Conservation (phyloP, 2,329 filamentous ascomycete genomes). For the Aspergillus versicolor region DNA sequence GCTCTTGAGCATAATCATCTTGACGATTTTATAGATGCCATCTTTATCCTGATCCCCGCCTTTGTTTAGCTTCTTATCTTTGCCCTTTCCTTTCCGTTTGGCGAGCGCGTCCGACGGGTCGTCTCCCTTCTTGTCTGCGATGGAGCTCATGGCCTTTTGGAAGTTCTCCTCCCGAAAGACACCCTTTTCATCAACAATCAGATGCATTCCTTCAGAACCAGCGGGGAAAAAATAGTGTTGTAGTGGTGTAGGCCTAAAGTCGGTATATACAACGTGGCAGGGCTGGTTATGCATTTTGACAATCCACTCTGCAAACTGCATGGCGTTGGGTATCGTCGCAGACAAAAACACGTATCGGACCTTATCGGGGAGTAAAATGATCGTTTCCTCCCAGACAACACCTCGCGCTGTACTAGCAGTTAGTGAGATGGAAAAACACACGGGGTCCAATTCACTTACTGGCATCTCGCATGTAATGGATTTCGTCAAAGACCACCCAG, state of each 20-base stretch:
- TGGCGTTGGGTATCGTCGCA: constrained; percentile 96
- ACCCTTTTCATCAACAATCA: constrained; percentile 96
- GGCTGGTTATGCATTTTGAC: constrained; percentile 96
- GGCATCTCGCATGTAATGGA: constrained; percentile 97
- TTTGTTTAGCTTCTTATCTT: constrained; percentile 89
- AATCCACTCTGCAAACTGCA: constrained; percentile 99
- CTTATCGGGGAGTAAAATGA: constrained; percentile 96
- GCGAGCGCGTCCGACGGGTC: constrained; percentile 77
- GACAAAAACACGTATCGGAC: constrained; percentile 98
- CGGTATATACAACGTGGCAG: constrained; percentile 98
- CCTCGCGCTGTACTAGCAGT: constrained; percentile 60
- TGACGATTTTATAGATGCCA: constrained; percentile 96
- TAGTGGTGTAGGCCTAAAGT: constrained; percentile 92
- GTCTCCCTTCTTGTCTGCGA: constrained; percentile 82
- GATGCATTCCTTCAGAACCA: constrained; percentile 86
- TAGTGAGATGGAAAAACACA: constrained; percentile 10
- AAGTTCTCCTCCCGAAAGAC: constrained; percentile 97
- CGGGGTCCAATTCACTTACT: constrained; percentile 30
- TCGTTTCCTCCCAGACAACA: constrained; percentile 99
- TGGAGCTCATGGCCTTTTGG: constrained; percentile 88
- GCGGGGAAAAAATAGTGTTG: constrained; percentile 98
- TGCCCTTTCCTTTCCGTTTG: constrained; percentile 81
- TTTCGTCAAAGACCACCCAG: constrained; percentile 98
- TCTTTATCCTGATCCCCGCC: constrained; percentile 69
- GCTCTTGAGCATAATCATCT: constrained; percentile 97